phyloP scores from a whole-genome alignment of 192 early-diverging fungal genomes.

The Dimargaris xerosporica region DNA sequence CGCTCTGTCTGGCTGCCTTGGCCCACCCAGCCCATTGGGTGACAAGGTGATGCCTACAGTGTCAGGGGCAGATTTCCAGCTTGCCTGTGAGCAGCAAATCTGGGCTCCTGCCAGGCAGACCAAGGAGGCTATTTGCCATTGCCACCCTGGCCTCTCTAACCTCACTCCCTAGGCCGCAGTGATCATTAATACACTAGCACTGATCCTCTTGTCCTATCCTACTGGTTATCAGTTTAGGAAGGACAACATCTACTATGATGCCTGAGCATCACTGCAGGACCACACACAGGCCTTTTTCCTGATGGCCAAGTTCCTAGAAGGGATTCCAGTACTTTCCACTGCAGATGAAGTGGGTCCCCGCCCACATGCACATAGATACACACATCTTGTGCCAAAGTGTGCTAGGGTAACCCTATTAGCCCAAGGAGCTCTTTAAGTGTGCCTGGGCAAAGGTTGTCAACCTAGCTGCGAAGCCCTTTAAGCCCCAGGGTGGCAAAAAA shows the following conservation, averaged over 20 bases:
- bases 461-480: slow-evolving; percentile 11
- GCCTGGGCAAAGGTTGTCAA: no score
- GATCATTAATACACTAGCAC: background rate
- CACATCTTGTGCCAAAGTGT: background rate
- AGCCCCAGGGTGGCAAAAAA: background rate
- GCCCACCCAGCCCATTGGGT: no score
- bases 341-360: background rate
- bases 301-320: background rate
- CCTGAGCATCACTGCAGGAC: background rate
- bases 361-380: background rate
- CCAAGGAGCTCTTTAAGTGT: no score
- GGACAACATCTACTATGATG: slow-evolving; percentile 4
- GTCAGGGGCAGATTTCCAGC: no score
- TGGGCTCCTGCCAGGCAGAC: no score
- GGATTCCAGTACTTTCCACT: no score
- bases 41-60: no score
- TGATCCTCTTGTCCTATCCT: background rate
- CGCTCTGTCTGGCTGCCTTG: no score
- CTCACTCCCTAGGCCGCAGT: background rate
- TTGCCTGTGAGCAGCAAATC: no score
- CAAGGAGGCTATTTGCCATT: no score
- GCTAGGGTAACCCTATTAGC: background rate
- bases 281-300: background rate
- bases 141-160: no score
- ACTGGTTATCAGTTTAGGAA: no score